Percentiles rank a stretch among this genome's conserved stretches.
These are phyloP conservation scores for Iodosphaeria phyllophila DNA, from an alignment of 2,329 filamentous ascomycete genomes.

Conservation along the genomic window DNA sequence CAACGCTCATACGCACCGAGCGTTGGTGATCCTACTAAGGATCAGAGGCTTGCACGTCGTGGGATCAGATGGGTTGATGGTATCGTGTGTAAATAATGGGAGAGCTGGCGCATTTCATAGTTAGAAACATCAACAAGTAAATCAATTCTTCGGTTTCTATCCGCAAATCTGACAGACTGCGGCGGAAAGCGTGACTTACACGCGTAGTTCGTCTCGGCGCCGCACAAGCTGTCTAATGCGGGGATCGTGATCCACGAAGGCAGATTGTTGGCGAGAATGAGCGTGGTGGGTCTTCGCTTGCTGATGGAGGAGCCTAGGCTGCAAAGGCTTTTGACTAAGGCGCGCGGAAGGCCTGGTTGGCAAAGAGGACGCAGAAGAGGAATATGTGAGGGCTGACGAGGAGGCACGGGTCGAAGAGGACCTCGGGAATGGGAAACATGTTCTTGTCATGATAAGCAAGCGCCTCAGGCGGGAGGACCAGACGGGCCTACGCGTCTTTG, in stretches of 20 bases:
- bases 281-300: constrained; percentile 4
- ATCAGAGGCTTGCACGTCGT: no score
- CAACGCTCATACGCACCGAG: no score
- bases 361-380: constrained; percentile 13
- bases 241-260: constrained; percentile 5
- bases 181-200: no score
- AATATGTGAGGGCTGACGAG: constrained; percentile 16
- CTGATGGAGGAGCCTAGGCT: constrained; percentile 6
- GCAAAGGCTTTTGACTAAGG: constrained; percentile 5
- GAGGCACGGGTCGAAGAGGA: constrained; percentile 16
- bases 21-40: no score
- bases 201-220: not conserved
- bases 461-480: constrained; percentile 2
- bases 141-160: no score
- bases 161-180: no score
- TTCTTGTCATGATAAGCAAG: constrained; percentile 8
- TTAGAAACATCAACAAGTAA: no score
- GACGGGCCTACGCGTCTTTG: constrained; percentile 7
- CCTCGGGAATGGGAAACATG: constrained; percentile 15
- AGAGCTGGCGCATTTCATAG: no score
- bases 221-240: not conserved
- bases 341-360: constrained; percentile 8
- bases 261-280: constrained; percentile 5
- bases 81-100: no score
- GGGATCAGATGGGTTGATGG: no score